Evolutionary conservation across 371 early-diverging fungal genomes (phyloP).

Genomic region (Mucor plumbeus): DNA sequence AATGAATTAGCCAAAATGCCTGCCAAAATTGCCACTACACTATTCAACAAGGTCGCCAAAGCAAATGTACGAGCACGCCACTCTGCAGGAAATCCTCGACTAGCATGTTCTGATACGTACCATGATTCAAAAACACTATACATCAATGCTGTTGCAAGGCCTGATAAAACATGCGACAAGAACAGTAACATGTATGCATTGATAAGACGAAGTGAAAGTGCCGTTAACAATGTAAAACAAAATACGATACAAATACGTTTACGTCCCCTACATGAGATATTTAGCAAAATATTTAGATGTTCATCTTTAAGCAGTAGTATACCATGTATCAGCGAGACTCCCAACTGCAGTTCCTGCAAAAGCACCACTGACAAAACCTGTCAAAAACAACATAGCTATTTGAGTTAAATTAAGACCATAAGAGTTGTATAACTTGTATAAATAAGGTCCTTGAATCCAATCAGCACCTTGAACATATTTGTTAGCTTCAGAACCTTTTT

Average conservation of each 20-base stretch:
- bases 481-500: neutral
- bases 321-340: slow-evolving; percentile 77
- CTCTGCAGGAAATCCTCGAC: slow-evolving; percentile 59
- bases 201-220: slow-evolving; percentile 64
- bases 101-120: slow-evolving; percentile 77
- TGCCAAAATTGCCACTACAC: slow-evolving; percentile 73
- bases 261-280: slow-evolving; percentile 58
- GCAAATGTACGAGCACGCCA: slow-evolving; percentile 75
- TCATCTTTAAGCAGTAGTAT: neutral
- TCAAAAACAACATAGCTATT: slow-evolving; percentile 74
- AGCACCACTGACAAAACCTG: slow-evolving; percentile 77
- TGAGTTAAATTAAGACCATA: slow-evolving; percentile 62
- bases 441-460: slow-evolving; percentile 80
- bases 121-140: slow-evolving; percentile 84
- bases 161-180: slow-evolving; percentile 70
- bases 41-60: slow-evolving; percentile 70
- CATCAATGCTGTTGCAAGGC: slow-evolving; percentile 71
- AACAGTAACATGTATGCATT: slow-evolving; percentile 58
- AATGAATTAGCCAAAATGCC: slow-evolving; percentile 70
- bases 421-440: slow-evolving; percentile 71
- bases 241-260: slow-evolving; percentile 67
- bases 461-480: slow-evolving; percentile 56
- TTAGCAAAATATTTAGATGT: slow-evolving; percentile 9
- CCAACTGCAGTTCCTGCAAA: slow-evolving; percentile 77
- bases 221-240: slow-evolving; percentile 60